These are phyloP conservation scores for Aspergillus tubingensis DNA, from an alignment of 2,329 filamentous ascomycete genomes.

Conservation along the genomic window DNA sequence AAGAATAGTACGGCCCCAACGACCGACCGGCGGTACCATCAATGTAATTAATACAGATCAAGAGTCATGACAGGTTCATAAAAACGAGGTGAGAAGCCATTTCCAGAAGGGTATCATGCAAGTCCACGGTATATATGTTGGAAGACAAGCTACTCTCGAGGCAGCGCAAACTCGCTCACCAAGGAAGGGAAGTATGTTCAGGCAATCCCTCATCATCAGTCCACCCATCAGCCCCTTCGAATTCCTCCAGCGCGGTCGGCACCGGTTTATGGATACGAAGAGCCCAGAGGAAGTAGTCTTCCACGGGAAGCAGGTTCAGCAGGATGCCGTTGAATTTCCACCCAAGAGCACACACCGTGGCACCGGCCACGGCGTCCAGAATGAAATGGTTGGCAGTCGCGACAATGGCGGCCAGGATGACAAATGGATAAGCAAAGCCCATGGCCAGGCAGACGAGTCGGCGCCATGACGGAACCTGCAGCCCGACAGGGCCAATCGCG, in stretches of 20 bases:
- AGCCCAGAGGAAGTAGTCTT: slow-evolving; percentile 67
- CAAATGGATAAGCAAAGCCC: slow-evolving; percentile 64
- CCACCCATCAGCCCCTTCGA: slow-evolving; percentile 24
- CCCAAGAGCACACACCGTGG: slow-evolving; percentile 63
- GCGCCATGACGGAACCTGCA: slow-evolving; percentile 52
- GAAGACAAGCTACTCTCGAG: background rate
- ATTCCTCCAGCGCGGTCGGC: slow-evolving; percentile 18
- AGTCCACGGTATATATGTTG: background rate
- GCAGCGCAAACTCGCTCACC: slow-evolving; percentile 10
- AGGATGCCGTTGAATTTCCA: slow-evolving; percentile 60
- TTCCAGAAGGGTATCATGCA: slow-evolving; percentile 15
- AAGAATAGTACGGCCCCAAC: background rate
- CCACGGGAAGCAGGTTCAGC: slow-evolving; percentile 64
- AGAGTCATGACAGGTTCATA: slow-evolving; percentile 3
- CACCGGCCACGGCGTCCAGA: slow-evolving; percentile 69
- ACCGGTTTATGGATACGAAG: slow-evolving; percentile 67
- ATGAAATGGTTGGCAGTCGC: slow-evolving; percentile 74
- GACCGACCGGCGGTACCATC: background rate
- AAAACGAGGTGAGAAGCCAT: slow-evolving; percentile 1
- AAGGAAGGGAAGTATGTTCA: slow-evolving; percentile 15
- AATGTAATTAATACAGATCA: background rate
- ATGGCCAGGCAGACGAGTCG: slow-evolving; percentile 53
- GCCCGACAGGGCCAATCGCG: slow-evolving; percentile 35
- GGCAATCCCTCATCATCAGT: slow-evolving; percentile 19
- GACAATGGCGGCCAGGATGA: slow-evolving; percentile 68